phyloP scores from a whole-genome alignment of 2,329 filamentous ascomycete species.

The Chrysosphaeria jannelii region DNA sequence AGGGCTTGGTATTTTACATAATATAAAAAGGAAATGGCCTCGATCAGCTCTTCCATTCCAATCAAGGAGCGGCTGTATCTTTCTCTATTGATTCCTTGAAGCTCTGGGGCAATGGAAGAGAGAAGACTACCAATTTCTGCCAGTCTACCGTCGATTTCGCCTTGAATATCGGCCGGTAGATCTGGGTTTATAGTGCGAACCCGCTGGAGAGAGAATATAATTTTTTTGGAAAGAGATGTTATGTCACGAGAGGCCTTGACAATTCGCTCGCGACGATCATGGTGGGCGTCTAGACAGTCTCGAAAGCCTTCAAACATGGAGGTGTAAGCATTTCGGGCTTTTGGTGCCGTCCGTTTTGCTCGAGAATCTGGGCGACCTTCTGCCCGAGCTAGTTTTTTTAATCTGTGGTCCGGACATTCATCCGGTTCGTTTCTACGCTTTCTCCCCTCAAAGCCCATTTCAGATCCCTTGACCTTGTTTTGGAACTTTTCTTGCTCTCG shows the following conservation, averaged over 20 bases:
- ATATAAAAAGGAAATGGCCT: slow-evolving; percentile 66
- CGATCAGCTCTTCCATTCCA: slow-evolving; percentile 81
- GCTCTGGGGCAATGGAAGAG: slow-evolving; percentile 33
- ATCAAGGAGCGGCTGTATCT: slow-evolving; percentile 58
- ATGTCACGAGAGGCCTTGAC: slow-evolving; percentile 82
- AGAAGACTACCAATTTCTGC: slow-evolving; percentile 43
- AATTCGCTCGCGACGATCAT: slow-evolving; percentile 69
- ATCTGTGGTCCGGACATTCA: too few species aligned
- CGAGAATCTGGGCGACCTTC: too few species aligned
- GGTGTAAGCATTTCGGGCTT: slow-evolving; percentile 18
- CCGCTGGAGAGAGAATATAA: slow-evolving; percentile 66
- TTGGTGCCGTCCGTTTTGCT: too few species aligned
- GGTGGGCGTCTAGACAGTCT: slow-evolving; percentile 71
- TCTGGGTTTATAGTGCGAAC: slow-evolving; percentile 29
- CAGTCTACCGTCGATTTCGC: slow-evolving; percentile 39
- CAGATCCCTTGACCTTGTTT: too few species aligned
- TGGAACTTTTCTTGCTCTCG: too few species aligned
- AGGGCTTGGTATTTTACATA: slow-evolving; percentile 56
- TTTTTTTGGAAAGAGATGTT: slow-evolving; percentile 86
- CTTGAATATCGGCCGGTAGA: slow-evolving; percentile 36
- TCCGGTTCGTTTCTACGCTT: too few species aligned
- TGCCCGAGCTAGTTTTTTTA: too few species aligned
- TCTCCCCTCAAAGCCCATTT: too few species aligned
- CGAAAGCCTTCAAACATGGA: slow-evolving; percentile 69
- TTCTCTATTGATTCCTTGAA: slow-evolving; percentile 50